Percentiles rank a stretch among this genome's conserved stretches.
Conservation (phyloP, 163 green algal genomes). For the Chloroidium sp. region DNA sequence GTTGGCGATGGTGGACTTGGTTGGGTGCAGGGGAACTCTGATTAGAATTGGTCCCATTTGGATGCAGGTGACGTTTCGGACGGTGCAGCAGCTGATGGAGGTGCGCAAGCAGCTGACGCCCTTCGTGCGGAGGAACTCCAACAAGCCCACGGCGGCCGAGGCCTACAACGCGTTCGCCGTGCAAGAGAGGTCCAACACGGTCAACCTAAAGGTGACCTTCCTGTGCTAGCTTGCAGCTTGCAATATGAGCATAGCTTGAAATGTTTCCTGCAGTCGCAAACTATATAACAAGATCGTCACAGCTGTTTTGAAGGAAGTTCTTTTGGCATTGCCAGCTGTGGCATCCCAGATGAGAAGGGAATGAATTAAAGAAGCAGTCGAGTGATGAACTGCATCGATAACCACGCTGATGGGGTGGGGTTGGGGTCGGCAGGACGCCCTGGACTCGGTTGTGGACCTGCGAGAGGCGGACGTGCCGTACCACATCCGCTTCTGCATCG, state of each 20-base stretch:
- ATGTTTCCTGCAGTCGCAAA: no score
- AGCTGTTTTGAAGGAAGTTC: no score
- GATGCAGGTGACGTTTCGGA: conserved; percentile 62
- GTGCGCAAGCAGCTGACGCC: conserved; percentile 68
- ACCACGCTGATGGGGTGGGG: not conserved
- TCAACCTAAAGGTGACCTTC: not conserved
- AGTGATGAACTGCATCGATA: not conserved
- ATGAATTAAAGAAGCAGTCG: no score
- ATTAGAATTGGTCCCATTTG: not conserved
- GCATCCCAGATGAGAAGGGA: no score
- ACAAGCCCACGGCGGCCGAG: conserved; percentile 21
- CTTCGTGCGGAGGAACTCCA: conserved; percentile 57
- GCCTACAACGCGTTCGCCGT: conserved; percentile 28
- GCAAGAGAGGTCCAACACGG: not conserved
- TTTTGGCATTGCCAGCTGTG: no score
- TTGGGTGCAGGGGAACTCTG: no score
- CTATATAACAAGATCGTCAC: no score
- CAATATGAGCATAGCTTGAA: no score
- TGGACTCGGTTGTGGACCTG: conserved; percentile 67
- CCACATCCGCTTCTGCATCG: conserved; percentile 91
- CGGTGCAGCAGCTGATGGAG: conserved; percentile 81
- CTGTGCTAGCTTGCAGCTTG: not conserved
- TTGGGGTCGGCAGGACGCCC: conserved; percentile 31
- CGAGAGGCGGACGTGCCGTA: conserved; percentile 96
- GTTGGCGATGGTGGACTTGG: no score